Evolutionary conservation across 2,329 filamentous ascomycete genomes (phyloP).

Genomic region (Pseudocercospora ulei): DNA sequence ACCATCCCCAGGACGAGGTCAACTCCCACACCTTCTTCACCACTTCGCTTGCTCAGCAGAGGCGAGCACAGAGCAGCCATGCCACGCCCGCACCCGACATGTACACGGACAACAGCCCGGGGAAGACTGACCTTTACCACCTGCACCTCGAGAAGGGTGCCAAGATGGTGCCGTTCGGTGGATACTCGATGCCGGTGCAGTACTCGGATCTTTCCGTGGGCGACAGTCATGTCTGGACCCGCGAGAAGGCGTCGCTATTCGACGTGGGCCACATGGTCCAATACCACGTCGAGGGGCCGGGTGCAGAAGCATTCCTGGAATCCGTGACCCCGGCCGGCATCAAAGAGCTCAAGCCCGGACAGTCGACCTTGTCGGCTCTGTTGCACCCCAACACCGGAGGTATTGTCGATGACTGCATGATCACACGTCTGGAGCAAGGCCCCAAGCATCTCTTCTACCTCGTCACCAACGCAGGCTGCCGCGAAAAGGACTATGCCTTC

Average conservation of each 20-base stretch:
- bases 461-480: constrained; percentile 87
- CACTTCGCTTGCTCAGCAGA: constrained; percentile 19
- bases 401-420: constrained; percentile 88
- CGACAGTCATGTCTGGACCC: constrained; percentile 83
- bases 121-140: constrained; percentile 62
- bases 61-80: constrained; percentile 26
- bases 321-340: constrained; percentile 70
- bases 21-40: constrained; percentile 19
- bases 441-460: constrained; percentile 61
- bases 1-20: constrained; percentile 14
- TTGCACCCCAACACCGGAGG: constrained; percentile 72
- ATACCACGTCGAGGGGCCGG: constrained; percentile 71
- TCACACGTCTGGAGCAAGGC: constrained; percentile 61
- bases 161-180: constrained; percentile 95
- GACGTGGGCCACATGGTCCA: constrained; percentile 96
- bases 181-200: constrained; percentile 85
- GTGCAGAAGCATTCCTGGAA: constrained; percentile 71
- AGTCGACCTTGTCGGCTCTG: constrained; percentile 74
- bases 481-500: constrained; percentile 77
- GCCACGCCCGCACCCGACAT: constrained; percentile 28
- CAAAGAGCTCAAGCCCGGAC: constrained; percentile 53
- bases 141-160: constrained; percentile 67
- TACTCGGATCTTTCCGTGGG: constrained; percentile 68
- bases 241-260: constrained; percentile 78
- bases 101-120: constrained; percentile 28